These are phyloP conservation scores for Wickerhamomyces bovis DNA, from an alignment of 805 yeast species.

Conservation along the genomic window DNA sequence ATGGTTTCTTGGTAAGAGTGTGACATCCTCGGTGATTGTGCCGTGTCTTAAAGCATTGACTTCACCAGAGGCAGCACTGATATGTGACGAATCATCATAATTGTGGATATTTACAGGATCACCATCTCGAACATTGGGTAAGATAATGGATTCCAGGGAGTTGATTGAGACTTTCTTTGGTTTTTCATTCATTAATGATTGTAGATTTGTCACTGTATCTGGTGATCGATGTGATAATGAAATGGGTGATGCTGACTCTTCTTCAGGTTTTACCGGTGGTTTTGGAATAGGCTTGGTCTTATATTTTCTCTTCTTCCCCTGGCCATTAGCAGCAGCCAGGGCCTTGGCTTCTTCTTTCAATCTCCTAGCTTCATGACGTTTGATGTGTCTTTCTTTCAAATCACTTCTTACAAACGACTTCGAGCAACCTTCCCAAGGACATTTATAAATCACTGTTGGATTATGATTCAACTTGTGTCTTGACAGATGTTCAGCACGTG, in stretches of 20 bases:
- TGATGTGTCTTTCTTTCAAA: slow-evolving; percentile 39
- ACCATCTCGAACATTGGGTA: slow-evolving; percentile 21
- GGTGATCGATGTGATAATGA: slow-evolving; percentile 1
- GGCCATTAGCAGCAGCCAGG: slow-evolving; percentile 6
- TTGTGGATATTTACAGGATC: slow-evolving; percentile 18
- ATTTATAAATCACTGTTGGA: slow-evolving; percentile 47
- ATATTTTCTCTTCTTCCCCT: slow-evolving; percentile 12
- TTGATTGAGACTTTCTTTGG: slow-evolving; percentile 18
- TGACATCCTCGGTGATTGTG: slow-evolving; percentile 5
- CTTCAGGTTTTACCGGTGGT: neutral
- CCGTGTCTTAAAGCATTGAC: slow-evolving; percentile 18
- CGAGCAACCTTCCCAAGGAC: slow-evolving; percentile 43
- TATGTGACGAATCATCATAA: slow-evolving; percentile 15
- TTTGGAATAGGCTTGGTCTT: neutral
- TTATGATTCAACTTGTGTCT: slow-evolving; percentile 60
- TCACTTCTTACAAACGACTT: slow-evolving; percentile 62
- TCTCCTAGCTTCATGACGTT: slow-evolving; percentile 34
- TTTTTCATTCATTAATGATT: neutral
- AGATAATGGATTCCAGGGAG: slow-evolving; percentile 22
- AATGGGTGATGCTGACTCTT: neutral
- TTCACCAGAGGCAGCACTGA: slow-evolving; percentile 27
- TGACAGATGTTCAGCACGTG: slow-evolving; percentile 57
- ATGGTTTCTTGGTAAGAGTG: neutral
- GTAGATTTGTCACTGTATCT: neutral
- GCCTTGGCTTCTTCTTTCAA: slow-evolving; percentile 24